Evolutionary conservation across 495 filamentous ascomycete species (phyloP).

Genomic region (Friedmanniomyces simplex): DNA sequence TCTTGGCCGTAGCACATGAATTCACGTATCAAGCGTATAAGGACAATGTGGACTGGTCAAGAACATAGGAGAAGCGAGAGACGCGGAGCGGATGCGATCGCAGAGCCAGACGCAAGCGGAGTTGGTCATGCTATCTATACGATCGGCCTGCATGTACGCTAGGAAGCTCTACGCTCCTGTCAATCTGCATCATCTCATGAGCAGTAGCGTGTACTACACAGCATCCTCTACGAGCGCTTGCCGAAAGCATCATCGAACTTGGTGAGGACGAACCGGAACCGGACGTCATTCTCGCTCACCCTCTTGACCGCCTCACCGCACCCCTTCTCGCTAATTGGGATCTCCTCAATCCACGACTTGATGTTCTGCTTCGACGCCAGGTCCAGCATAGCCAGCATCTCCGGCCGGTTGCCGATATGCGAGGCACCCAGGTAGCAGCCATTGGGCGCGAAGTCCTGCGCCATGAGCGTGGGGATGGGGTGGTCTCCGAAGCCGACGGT

Average conservation of each 20-base stretch:
- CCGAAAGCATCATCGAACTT: conserved; percentile 56
- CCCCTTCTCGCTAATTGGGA: conserved; percentile 59
- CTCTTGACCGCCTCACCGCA: conserved; percentile 55
- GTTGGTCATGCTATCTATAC: too few relatives aligned
- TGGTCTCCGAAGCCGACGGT: conserved; percentile 77
- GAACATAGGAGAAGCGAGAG: too few relatives aligned
- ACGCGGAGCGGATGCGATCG: too few relatives aligned
- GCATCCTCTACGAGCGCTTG: conserved; percentile 23
- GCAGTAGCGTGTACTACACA: background rate
- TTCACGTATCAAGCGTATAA: too few relatives aligned
- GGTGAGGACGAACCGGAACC: conserved; percentile 55
- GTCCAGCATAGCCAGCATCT: conserved; percentile 77
- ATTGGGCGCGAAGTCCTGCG: conserved; percentile 64
- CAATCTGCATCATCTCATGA: background rate
- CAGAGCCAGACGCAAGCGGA: too few relatives aligned
- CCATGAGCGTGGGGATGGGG: conserved; percentile 61
- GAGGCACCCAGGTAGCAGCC: conserved; percentile 72
- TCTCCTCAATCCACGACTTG: conserved; percentile 64
- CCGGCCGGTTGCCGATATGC: conserved; percentile 69
- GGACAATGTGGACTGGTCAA: too few relatives aligned
- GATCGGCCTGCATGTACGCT: too few relatives aligned
- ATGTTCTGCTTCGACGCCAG: conserved; percentile 72
- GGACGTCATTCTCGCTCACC: conserved; percentile 58
- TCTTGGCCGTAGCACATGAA: too few relatives aligned
- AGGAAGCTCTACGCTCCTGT: background rate